Evolutionary conservation across 805 yeast genomes (phyloP).

Genomic region (Candida argentea): DNA sequence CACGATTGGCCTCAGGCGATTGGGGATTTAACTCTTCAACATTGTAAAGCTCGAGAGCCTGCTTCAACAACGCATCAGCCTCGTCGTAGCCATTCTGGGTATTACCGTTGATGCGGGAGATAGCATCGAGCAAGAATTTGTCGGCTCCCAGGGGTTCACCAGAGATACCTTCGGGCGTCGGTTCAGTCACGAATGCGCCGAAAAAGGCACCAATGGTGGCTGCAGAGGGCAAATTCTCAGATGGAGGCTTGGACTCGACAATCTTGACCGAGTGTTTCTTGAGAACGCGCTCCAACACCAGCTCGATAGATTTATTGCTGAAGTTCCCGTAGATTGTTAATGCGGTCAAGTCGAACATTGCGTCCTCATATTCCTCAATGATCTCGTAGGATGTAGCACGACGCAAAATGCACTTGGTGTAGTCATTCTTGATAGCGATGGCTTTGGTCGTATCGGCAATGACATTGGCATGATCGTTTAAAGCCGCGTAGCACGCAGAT

Average conservation of each 20-base stretch:
- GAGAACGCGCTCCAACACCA: constrained; percentile 78
- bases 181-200: constrained; percentile 65
- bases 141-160: constrained; percentile 50
- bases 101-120: constrained; percentile 42
- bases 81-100: constrained; percentile 50
- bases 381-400: constrained; percentile 90
- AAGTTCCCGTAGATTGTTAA: constrained; percentile 79
- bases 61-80: constrained; percentile 48
- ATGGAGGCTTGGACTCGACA: constrained; percentile 45
- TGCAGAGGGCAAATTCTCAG: constrained; percentile 64
- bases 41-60: constrained; percentile 45
- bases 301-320: constrained; percentile 67
- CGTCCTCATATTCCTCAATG: constrained; percentile 66
- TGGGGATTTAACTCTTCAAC: constrained; percentile 20
- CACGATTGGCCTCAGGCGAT: constrained; percentile 30
- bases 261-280: constrained; percentile 67
- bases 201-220: constrained; percentile 80
- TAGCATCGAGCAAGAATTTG: constrained; percentile 53
- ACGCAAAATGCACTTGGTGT: constrained; percentile 84
- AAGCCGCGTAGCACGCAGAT: constrained; percentile 88
- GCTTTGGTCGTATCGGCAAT: constrained; percentile 84
- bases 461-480: constrained; percentile 72
- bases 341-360: constrained; percentile 87
- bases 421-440: constrained; percentile 76
- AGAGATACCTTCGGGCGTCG: constrained; percentile 37